These are phyloP conservation scores for Solanum chacoense DNA, from an alignment of 305 asterid genomes.

Conservation along the genomic window DNA sequence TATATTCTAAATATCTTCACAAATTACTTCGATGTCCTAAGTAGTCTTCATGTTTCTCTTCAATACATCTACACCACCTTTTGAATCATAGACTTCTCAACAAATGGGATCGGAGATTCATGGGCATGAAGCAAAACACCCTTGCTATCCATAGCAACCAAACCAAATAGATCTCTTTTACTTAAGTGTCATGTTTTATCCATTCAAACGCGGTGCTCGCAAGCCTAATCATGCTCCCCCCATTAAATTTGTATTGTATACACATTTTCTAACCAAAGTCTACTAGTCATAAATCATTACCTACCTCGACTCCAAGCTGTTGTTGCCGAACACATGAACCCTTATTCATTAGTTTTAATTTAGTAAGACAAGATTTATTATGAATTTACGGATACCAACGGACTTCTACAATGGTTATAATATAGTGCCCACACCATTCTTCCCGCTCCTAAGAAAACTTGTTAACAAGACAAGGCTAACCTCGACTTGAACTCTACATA, in stretches of 20 bases:
- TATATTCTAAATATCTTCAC: not conserved
- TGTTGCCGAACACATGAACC: not conserved
- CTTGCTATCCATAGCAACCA: not conserved
- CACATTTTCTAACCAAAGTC: not conserved
- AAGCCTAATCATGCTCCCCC: not conserved
- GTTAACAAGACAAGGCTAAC: not conserved
- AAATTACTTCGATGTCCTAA: not conserved
- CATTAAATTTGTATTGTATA: not conserved
- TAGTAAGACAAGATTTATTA: not conserved
- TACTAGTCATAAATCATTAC: not conserved
- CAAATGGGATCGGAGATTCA: no score
- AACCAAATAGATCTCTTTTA: not conserved
- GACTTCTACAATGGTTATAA: not conserved
- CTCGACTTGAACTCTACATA: not conserved
- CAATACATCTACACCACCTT: not conserved
- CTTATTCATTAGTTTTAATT: not conserved
- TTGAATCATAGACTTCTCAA: not conserved
- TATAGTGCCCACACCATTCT: not conserved
- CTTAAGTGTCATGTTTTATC: not conserved
- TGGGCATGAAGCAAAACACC: not conserved
- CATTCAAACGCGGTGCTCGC: not conserved
- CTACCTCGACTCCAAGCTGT: not conserved
- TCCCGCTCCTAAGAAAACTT: not conserved
- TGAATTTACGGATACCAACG: not conserved
- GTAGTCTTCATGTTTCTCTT: not conserved